Evolutionary conservation across 139 green algal genomes (phyloP).

Genomic region (Chlamydomonas incerta): DNA sequence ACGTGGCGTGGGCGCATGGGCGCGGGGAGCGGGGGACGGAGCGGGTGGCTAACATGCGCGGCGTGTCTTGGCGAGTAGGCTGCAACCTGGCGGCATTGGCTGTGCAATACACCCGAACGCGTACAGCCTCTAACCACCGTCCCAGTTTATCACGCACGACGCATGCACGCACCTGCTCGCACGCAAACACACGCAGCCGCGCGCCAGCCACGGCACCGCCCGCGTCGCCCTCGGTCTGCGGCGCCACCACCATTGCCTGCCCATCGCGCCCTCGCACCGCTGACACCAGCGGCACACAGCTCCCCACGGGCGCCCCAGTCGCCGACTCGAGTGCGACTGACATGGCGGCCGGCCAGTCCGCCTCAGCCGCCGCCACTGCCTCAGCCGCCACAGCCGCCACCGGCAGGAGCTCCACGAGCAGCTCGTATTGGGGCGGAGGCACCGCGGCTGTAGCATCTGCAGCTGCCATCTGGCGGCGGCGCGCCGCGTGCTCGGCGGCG

Average conservation of each 20-base stretch:
- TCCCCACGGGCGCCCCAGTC: not conserved
- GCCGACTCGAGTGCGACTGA: not conserved
- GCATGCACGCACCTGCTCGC: conserved; percentile 2
- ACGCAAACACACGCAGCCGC: not conserved
- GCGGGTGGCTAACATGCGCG: no score
- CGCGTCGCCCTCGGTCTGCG: not conserved
- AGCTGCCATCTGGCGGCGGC: no score
- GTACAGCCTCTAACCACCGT: no score
- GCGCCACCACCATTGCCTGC: not conserved
- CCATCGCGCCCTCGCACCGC: not conserved
- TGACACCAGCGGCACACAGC: not conserved
- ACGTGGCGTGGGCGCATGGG: no score
- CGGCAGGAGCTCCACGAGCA: not conserved
- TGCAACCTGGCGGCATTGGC: no score
- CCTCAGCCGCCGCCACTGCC: not conserved
- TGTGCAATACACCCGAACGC: no score
- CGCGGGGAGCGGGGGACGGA: no score
- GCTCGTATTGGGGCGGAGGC: not conserved
- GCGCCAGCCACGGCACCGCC: not conserved
- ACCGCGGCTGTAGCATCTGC: not conserved
- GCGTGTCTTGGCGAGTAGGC: no score
- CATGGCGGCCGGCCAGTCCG: not conserved
- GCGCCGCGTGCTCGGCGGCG: no score
- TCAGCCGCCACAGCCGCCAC: not conserved
- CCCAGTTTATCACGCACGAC: no score